Conservation (phyloP, 192 early-diverging fungal species). For the Coemansia sp. region DNA sequence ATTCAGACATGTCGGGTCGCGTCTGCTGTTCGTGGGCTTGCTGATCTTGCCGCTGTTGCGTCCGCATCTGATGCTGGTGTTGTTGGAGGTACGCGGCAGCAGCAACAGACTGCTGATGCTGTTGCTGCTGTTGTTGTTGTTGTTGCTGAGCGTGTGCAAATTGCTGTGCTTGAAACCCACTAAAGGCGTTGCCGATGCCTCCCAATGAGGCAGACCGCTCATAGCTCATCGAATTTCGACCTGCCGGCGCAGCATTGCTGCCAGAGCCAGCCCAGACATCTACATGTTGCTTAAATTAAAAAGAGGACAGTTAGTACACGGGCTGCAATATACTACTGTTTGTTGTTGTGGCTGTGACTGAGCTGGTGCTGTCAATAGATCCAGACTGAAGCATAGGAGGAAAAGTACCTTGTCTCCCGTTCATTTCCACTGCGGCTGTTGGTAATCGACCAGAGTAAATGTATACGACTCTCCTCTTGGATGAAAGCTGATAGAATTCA, state of each 20-base stretch:
- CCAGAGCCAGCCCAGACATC: conserved; percentile 39
- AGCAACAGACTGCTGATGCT: conserved; percentile 26
- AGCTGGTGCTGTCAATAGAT: not conserved
- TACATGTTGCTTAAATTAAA: conserved; percentile 11
- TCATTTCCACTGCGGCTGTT: conserved; percentile 26
- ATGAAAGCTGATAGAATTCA: not conserved
- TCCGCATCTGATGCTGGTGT: conserved; percentile 22
- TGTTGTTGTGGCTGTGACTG: not conserved
- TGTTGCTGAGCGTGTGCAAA: conserved; percentile 31
- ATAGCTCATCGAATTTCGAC: conserved; percentile 44
- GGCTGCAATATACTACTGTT: not conserved
- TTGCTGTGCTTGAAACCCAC: conserved; percentile 35
- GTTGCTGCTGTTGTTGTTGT: conserved; percentile 27
- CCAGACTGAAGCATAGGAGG: not conserved
- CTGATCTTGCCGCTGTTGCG: conserved; percentile 36
- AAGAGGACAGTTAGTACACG: not conserved
- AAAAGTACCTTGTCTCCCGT: conserved; percentile 47
- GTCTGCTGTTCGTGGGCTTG: conserved; percentile 23
- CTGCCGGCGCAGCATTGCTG: conserved; percentile 18
- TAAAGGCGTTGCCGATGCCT: conserved; percentile 22
- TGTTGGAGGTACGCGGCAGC: conserved; percentile 37
- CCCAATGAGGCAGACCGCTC: conserved; percentile 22
- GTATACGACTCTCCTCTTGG: not conserved
- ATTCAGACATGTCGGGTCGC: conserved; percentile 52
- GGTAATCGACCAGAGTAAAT: not conserved